These are phyloP conservation scores for Microthlaspi erraticum DNA, from an alignment of 345 rosid genomes.

Conservation along the genomic window DNA sequence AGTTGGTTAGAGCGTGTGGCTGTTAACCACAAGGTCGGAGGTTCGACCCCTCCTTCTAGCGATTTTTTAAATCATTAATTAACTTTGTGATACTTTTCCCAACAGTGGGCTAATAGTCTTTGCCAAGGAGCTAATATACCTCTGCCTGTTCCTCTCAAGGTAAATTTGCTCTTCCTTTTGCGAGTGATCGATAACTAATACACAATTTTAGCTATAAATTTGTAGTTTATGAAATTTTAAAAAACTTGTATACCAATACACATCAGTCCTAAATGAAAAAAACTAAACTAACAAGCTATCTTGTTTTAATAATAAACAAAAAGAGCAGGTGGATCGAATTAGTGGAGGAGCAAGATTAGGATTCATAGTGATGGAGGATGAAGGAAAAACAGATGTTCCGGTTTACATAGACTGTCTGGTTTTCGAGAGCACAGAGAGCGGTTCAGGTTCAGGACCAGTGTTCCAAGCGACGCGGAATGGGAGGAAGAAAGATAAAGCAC, in stretches of 20 bases:
- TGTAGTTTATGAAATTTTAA: not conserved
- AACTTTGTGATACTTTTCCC: not conserved
- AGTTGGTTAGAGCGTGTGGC: constrained; percentile 89
- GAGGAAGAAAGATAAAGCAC: constrained; percentile 59
- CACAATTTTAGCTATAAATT: constrained; percentile 16
- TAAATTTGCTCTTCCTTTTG: constrained; percentile 12
- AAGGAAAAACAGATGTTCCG: constrained; percentile 78
- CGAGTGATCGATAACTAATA: not conserved
- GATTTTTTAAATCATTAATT: not conserved
- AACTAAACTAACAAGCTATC: not conserved
- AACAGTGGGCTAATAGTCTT: constrained; percentile 94
- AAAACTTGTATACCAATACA: not conserved
- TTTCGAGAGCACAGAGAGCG: constrained; percentile 49
- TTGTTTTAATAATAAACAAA: not conserved
- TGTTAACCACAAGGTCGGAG: constrained; percentile 87
- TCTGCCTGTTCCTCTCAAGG: constrained; percentile 85
- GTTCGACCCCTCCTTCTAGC: constrained; percentile 77
- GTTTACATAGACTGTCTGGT: constrained; percentile 90
- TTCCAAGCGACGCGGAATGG: constrained; percentile 86
- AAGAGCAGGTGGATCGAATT: constrained; percentile 73
- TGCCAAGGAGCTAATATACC: constrained; percentile 93
- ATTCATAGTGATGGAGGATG: constrained; percentile 72
- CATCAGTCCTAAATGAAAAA: not conserved
- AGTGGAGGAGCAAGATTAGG: constrained; percentile 86
- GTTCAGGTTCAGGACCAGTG: constrained; percentile 52